Base-by-base conservation (phyloP, 371 early-diverging fungal species). In the Mortierella polycephala region DNA sequence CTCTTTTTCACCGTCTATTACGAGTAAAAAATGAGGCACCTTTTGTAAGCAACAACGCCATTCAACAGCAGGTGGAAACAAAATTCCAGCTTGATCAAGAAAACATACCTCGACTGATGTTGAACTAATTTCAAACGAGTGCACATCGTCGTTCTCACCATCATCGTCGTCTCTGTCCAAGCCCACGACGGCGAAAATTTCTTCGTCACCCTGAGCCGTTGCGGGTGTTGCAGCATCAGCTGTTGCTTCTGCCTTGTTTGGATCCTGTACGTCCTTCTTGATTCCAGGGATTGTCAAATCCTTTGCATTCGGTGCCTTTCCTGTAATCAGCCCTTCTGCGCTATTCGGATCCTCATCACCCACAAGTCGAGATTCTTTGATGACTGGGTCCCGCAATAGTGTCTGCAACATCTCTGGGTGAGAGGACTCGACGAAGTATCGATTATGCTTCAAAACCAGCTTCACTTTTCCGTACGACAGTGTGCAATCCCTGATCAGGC, bases 401-500 rank as follows among this genome's bases (percentile, higher is more conserved):
- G 84, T 90, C 71, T 95, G 93, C 45, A 99, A 83, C 40, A 95
- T 92, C 44, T 92, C 95, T 16, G 97, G 92, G 69, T 97, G 90
- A 13, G 90, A 90, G 1, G 94, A 93, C 86, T 99, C 99, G 13
- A 96, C 93, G 83, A 90, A 98, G 83, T 96, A 98, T n/a, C 94
- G 90, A 81, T 95, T 96, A 72, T 96, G 92, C 79, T 98, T 96
- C 71, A 99, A 83, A 1, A 99, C 96, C 41, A 99, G 87, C 82
- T 99, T 99, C 51, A 99, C 96, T 84, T 99, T 99, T 52, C 99
- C 99, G 61, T 96, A 99, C 0, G 95, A 93, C 12, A 92, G 73
- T 7, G 99, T 99, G 81, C 94, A 96, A 64, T 93, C 89, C 7
- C 92, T 88, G 64, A 99, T 98, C 64, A 96, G 92, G 40, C 92